Evolutionary conservation across 1,284 basidiomycete species (phyloP).

Genomic region (Heterobasidion parviporum): DNA sequence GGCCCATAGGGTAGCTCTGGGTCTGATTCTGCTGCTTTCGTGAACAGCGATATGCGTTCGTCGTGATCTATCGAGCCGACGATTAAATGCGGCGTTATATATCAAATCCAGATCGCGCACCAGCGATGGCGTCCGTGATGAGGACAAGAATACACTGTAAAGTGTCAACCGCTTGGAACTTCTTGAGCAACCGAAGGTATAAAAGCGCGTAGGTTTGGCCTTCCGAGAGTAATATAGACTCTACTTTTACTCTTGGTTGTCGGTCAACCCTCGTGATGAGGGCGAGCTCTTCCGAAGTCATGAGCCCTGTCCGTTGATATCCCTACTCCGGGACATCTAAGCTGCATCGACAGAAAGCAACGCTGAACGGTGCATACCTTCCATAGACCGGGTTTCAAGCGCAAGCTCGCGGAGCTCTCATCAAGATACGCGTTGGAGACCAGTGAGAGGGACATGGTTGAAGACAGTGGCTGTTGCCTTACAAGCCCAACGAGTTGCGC

Average conservation of each 20-base stretch:
- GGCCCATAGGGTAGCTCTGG: conserved; percentile 81
- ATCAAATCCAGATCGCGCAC: conserved; percentile 29
- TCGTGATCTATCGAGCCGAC: conserved; percentile 51
- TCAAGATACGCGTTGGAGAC: conserved; percentile 86
- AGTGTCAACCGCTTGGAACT: conserved; percentile 88
- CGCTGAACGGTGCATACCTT: conserved; percentile 50
- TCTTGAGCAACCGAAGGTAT: conserved; percentile 88
- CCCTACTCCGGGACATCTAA: conserved; percentile 42
- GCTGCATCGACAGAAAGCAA: not conserved
- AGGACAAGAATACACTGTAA: conserved; percentile 91
- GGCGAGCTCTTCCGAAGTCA: conserved; percentile 84
- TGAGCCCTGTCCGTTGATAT: conserved; percentile 90
- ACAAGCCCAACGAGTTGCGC: conserved; percentile 1
- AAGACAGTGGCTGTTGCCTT: not conserved
- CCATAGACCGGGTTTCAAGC: conserved; percentile 91
- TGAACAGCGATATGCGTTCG: conserved; percentile 71
- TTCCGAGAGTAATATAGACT: conserved; percentile 71
- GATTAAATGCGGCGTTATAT: not conserved
- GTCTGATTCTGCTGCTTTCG: conserved; percentile 48
- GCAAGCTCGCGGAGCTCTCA: conserved; percentile 81
- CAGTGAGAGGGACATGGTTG: conserved; percentile 68
- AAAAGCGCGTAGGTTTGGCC: conserved; percentile 80
- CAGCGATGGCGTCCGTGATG: conserved; percentile 84
- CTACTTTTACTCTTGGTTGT: conserved; percentile 66
- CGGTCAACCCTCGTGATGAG: conserved; percentile 87